These are phyloP conservation scores for Sphagnum fallax DNA, from an alignment of 228 moss, liverwort and hornwort genomes.

Conservation along the genomic window DNA sequence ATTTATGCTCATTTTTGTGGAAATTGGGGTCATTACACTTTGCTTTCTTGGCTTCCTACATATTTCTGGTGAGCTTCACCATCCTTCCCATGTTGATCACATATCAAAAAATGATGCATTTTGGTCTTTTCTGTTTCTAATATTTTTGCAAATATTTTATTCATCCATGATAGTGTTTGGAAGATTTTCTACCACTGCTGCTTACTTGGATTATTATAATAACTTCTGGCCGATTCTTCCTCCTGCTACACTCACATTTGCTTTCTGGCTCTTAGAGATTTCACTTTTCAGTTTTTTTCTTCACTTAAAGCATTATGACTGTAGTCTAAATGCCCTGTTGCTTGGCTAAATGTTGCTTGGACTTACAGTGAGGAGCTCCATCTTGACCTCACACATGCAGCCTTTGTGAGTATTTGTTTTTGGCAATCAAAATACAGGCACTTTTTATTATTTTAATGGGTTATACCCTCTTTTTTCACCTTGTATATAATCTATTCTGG, in stretches of 20 bases:
- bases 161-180: not conserved
- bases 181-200: too few relatives aligned
- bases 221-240: too few relatives aligned
- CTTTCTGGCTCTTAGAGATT: too few relatives aligned
- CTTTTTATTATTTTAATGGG: not conserved
- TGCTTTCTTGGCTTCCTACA: constrained; percentile 90
- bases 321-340: too few relatives aligned
- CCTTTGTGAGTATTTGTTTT: constrained; percentile 49
- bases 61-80: constrained; percentile 59
- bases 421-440: too few relatives aligned
- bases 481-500: too few relatives aligned
- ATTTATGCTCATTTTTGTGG: constrained; percentile 97
- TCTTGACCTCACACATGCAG: constrained; percentile 83
- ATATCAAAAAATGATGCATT: not conserved
- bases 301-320: too few relatives aligned
- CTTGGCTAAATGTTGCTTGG: constrained; percentile 8
- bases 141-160: not conserved
- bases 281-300: too few relatives aligned
- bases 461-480: not conserved
- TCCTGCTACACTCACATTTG: too few relatives aligned
- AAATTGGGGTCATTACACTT: constrained; percentile 96
- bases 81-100: not conserved
- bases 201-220: too few relatives aligned
- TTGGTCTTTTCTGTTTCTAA: not conserved
- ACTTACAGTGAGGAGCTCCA: constrained; percentile 76